Percentiles rank a stretch among this genome's conserved stretches.
These are phyloP conservation scores for Penicillium waksmanii DNA, from an alignment of 495 filamentous ascomycete genomes.

Conservation along the genomic window DNA sequence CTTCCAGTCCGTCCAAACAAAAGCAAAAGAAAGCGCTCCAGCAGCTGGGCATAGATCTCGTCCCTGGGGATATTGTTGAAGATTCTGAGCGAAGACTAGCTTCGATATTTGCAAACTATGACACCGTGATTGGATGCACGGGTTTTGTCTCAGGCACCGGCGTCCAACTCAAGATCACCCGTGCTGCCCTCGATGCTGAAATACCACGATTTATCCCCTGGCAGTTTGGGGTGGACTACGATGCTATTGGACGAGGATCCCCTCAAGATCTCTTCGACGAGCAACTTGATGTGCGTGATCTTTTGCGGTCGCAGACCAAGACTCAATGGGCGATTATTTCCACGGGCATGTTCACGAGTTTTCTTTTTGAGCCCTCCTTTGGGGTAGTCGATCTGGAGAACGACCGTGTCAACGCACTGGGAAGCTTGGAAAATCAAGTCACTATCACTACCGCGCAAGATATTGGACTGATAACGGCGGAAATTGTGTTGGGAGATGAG, in stretches of 20 bases:
- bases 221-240: conserved; percentile 72
- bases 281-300: conserved; percentile 58
- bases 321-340: conserved; percentile 62
- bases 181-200: conserved; percentile 52
- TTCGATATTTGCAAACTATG: conserved; percentile 46
- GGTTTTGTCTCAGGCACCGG: conserved; percentile 57
- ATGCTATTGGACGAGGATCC: conserved; percentile 56
- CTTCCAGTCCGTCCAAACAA: conserved; percentile 32
- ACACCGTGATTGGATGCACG: conserved; percentile 57
- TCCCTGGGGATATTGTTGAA: conserved; percentile 51
- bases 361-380: conserved; percentile 60
- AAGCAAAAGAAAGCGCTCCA: conserved; percentile 31
- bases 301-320: conserved; percentile 49
- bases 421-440: conserved; percentile 58
- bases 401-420: conserved; percentile 51
- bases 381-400: conserved; percentile 51
- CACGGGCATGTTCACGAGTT: conserved; percentile 67
- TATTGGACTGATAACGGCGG: conserved; percentile 61
- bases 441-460: conserved; percentile 61
- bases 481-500: conserved; percentile 44
- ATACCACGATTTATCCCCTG: conserved; percentile 58
- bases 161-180: conserved; percentile 53
- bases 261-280: conserved; percentile 64
- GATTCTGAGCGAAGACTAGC: conserved; percentile 43
- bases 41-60: conserved; percentile 39